Evolutionary conservation across 495 filamentous ascomycete species (phyloP).

Genomic region (Barbatosphaeria neglecta): DNA sequence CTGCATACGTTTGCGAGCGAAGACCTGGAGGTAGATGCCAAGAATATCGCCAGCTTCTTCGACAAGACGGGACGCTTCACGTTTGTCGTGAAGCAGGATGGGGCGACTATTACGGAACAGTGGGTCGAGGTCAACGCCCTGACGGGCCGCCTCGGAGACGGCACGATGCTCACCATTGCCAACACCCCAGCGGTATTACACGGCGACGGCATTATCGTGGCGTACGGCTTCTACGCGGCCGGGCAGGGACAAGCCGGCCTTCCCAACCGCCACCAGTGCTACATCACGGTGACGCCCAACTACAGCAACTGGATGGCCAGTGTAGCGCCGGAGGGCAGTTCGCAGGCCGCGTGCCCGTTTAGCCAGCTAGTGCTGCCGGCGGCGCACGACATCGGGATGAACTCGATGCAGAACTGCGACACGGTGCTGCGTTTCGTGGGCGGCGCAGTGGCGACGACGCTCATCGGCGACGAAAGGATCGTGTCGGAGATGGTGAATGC

Average conservation of each 20-base stretch:
- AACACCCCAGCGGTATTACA: constrained; percentile 27
- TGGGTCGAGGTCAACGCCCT: constrained; percentile 36
- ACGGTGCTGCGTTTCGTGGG: constrained; percentile 25
- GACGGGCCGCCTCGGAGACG: constrained; percentile 32
- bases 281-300: constrained; percentile 34
- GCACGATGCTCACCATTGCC: constrained; percentile 35
- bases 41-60: constrained; percentile 29
- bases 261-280: constrained; percentile 39
- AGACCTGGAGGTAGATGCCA: constrained; percentile 34
- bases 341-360: constrained; percentile 30
- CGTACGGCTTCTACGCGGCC: constrained; percentile 42
- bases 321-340: constrained; percentile 30
- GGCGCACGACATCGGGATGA: constrained; percentile 43
- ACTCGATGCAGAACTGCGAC: constrained; percentile 34
- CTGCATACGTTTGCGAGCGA: constrained; percentile 23
- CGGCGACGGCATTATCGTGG: constrained; percentile 25
- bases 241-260: constrained; percentile 31
- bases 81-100: constrained; percentile 31
- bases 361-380: constrained; percentile 33
- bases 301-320: constrained; percentile 34
- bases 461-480: constrained; percentile 17
- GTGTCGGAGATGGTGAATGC: constrained; percentile 18
- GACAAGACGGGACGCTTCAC: constrained; percentile 35
- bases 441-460: constrained; percentile 24
- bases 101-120: constrained; percentile 22